phyloP scores from a whole-genome alignment of 495 filamentous ascomycete genomes.

The Neurospora cerealis region DNA sequence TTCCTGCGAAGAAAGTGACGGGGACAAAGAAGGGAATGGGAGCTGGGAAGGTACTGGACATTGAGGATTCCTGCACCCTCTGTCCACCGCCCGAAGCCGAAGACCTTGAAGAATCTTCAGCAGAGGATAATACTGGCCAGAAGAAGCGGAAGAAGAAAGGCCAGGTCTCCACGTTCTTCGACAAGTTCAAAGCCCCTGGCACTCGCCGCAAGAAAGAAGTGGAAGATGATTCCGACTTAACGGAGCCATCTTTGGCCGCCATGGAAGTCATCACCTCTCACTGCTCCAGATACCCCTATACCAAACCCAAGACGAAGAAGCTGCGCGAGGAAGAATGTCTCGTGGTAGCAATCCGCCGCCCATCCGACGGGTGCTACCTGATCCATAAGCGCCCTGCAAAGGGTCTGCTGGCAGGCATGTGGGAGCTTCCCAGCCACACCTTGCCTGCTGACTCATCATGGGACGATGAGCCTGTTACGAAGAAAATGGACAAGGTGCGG shows the following conservation, averaged over 20 bases:
- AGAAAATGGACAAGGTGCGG: slow-evolving; percentile 13
- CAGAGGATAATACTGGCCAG: background rate
- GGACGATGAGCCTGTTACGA: background rate
- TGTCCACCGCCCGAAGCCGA: slow-evolving; percentile 27
- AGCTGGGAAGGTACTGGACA: slow-evolving; percentile 11
- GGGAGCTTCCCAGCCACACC: slow-evolving; percentile 35
- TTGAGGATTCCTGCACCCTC: slow-evolving; percentile 32
- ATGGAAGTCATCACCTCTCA: slow-evolving; percentile 24
- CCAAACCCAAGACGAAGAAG: slow-evolving; percentile 25
- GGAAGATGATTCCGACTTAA: background rate
- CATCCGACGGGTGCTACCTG: slow-evolving; percentile 25
- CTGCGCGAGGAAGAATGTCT: slow-evolving; percentile 34
- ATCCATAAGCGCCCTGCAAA: slow-evolving; percentile 33
- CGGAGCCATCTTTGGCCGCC: background rate
- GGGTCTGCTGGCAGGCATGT: slow-evolving; percentile 34
- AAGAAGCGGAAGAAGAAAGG: slow-evolving; percentile 11
- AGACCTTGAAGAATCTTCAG: background rate
- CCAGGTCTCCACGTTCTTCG: slow-evolving; percentile 24
- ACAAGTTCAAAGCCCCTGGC: background rate
- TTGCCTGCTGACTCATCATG: slow-evolving; percentile 2
- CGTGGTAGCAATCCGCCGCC: slow-evolving; percentile 30
- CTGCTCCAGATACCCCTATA: slow-evolving; percentile 32
- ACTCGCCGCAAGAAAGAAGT: background rate
- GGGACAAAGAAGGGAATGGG: background rate
- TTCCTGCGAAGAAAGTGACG: background rate